These are phyloP conservation scores for Fraxinus xanthoxyloides DNA, from an alignment of 305 asterid species.

Conservation along the genomic window DNA sequence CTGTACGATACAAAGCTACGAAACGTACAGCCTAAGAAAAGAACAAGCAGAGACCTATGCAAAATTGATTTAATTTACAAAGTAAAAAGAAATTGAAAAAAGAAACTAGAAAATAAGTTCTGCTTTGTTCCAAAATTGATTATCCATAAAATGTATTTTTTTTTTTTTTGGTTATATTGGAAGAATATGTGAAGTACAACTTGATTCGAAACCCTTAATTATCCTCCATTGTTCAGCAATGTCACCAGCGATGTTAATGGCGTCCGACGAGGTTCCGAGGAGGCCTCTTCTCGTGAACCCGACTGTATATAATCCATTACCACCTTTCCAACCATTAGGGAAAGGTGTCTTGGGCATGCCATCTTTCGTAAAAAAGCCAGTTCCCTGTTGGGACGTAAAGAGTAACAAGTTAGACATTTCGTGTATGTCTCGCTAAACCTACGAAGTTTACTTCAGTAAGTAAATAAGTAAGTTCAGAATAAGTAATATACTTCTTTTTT, in stretches of 20 bases:
- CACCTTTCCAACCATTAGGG: conserved; percentile 93
- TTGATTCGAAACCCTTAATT: conserved; percentile 21
- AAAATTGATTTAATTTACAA: conserved; percentile 53
- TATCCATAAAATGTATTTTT: not conserved
- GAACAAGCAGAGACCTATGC: conserved; percentile 14
- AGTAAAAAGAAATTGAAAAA: conserved; percentile 2
- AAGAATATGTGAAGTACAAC: conserved; percentile 11
- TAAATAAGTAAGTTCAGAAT: not conserved
- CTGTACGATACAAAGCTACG: conserved; percentile 16
- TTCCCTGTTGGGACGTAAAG: conserved; percentile 37
- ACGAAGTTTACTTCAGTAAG: not conserved
- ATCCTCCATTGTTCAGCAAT: conserved; percentile 59
- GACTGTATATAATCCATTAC: conserved; percentile 73
- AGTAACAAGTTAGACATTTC: not conserved
- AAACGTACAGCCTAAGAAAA: conserved; percentile 10
- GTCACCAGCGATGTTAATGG: conserved; percentile 60
- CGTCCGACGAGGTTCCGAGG: conserved; percentile 80
- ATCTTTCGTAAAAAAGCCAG: conserved; percentile 66
- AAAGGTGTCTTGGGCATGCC: conserved; percentile 89
- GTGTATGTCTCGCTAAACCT: not conserved
- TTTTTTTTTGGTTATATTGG: not conserved
- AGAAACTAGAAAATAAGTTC: not conserved
- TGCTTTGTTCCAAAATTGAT: conserved; percentile 9
- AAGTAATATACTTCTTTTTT: not conserved
- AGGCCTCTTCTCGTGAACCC: conserved; percentile 92